A percentile compares a stretch with the other conserved stretches of the same genome.
Conservation (phyloP, 208 protist species). For the Trypanosoma melophagium region DNA sequence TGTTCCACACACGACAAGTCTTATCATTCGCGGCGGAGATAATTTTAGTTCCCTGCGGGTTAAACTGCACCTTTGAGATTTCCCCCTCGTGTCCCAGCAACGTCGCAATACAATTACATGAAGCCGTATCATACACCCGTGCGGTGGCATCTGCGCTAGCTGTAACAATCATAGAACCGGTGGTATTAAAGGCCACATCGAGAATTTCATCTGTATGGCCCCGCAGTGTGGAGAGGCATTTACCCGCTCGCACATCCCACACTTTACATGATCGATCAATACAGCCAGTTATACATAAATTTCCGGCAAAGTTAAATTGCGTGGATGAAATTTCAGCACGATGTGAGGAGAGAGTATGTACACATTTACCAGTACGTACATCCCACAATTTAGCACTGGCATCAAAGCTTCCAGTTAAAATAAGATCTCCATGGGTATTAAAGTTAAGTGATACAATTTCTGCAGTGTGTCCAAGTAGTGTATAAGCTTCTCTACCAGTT, state of each 20-base stretch:
- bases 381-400: constrained; percentile 94
- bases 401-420: constrained; percentile 95
- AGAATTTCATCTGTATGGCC: constrained; percentile 94
- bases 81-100: constrained; percentile 93
- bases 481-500: constrained; percentile 87
- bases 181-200: constrained; percentile 92
- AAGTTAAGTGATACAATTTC: constrained; percentile 95
- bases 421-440: constrained; percentile 84
- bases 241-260: constrained; percentile 92
- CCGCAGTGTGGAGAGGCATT: constrained; percentile 87
- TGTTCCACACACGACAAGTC: constrained; percentile 93
- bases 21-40: constrained; percentile 93
- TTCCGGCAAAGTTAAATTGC: constrained; percentile 93
- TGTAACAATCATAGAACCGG: constrained; percentile 89
- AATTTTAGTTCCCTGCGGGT: constrained; percentile 94
- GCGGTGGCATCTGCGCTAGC: constrained; percentile 93
- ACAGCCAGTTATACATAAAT: constrained; percentile 89
- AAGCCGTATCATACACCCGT: constrained; percentile 91
- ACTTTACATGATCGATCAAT: constrained; percentile 95
- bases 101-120: constrained; percentile 82
- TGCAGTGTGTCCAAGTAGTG: constrained; percentile 91
- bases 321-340: constrained; percentile 92
- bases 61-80: constrained; percentile 95
- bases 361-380: constrained; percentile 76
- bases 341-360: constrained; percentile 92